phyloP scores from a whole-genome alignment of 2,329 filamentous ascomycete species.

The Diaporthe sp. region DNA sequence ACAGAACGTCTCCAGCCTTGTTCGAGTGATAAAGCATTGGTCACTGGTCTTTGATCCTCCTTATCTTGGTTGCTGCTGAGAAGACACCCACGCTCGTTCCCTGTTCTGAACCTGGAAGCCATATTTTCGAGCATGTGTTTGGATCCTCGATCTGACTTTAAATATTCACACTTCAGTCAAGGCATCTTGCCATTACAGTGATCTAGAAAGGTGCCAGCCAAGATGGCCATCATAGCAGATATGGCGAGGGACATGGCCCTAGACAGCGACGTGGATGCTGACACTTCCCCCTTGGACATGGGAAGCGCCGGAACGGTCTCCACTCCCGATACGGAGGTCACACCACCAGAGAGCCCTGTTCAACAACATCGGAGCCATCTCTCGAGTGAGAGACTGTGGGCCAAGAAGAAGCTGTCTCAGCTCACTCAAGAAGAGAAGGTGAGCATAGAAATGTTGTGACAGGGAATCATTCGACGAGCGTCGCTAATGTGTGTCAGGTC shows the following conservation, averaged over 20 bases:
- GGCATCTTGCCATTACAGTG: not conserved
- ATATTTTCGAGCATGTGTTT: not conserved
- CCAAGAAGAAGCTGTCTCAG: constrained; percentile 64
- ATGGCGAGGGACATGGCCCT: constrained; percentile 48
- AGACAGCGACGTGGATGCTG: constrained; percentile 51
- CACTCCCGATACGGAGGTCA: constrained; percentile 66
- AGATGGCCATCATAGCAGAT: constrained; percentile 43
- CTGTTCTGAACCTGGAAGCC: not conserved
- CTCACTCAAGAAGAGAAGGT: constrained; percentile 72
- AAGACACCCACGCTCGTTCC: constrained; percentile 26
- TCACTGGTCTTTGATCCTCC: constrained; percentile 1
- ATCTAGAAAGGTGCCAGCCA: constrained; percentile 9
- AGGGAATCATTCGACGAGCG: not conserved
- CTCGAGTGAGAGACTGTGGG: constrained; percentile 56
- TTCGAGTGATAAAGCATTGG: not conserved
- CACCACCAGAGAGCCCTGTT: constrained; percentile 59
- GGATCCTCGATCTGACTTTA: not conserved
- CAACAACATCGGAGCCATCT: constrained; percentile 50
- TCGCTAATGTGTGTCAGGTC: constrained; percentile 56
- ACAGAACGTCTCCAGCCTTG: not conserved
- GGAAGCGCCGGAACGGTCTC: constrained; percentile 55
- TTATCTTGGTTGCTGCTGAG: constrained; percentile 1
- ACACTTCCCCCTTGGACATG: constrained; percentile 51
- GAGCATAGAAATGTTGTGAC: constrained; percentile 27
- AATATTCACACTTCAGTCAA: not conserved